Evolutionary conservation across 2,329 filamentous ascomycete species (phyloP).

Genomic region (Fusarium coffeatum): DNA sequence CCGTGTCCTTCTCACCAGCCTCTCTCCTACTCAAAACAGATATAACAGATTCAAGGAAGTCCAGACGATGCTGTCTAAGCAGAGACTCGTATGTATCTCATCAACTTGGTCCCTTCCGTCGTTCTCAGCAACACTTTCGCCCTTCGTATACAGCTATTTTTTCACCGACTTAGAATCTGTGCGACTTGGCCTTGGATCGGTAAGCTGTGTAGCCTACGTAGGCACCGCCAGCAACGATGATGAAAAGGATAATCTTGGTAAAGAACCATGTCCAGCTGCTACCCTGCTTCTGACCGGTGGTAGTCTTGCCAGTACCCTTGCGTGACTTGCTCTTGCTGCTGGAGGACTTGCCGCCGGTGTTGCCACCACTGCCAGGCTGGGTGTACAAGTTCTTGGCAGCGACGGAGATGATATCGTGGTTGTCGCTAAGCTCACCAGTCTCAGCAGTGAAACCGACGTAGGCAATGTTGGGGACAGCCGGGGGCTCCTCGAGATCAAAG

Average conservation of each 20-base stretch:
- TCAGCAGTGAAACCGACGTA: slow-evolving; percentile 86
- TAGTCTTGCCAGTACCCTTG: slow-evolving; percentile 52
- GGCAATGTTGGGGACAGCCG: slow-evolving; percentile 80
- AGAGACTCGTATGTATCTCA: slow-evolving; percentile 18
- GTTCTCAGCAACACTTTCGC: not conserved
- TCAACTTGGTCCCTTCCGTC: slow-evolving; percentile 7
- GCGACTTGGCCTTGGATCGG: slow-evolving; percentile 72
- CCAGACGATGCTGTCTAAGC: slow-evolving; percentile 26
- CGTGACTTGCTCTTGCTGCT: slow-evolving; percentile 50
- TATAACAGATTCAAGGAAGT: slow-evolving; percentile 28
- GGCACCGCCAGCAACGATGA: slow-evolving; percentile 74
- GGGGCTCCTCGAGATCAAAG: slow-evolving; percentile 79
- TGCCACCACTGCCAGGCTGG: slow-evolving; percentile 57
- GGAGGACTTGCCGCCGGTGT: slow-evolving; percentile 50
- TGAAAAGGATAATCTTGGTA: slow-evolving; percentile 84
- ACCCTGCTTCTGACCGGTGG: slow-evolving; percentile 53
- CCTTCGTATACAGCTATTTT: not conserved
- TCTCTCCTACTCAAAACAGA: slow-evolving; percentile 31
- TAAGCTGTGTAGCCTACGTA: slow-evolving; percentile 91
- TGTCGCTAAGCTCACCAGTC: slow-evolving; percentile 95
- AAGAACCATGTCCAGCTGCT: slow-evolving; percentile 73
- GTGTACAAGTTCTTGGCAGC: slow-evolving; percentile 90
- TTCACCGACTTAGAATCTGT: slow-evolving; percentile 62
- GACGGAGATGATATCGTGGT: slow-evolving; percentile 94
- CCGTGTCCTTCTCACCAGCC: slow-evolving; percentile 22